Base-by-base conservation (phyloP, 2,329 filamentous ascomycete genomes). In the Paracorniculantispora psalliotae region DNA sequence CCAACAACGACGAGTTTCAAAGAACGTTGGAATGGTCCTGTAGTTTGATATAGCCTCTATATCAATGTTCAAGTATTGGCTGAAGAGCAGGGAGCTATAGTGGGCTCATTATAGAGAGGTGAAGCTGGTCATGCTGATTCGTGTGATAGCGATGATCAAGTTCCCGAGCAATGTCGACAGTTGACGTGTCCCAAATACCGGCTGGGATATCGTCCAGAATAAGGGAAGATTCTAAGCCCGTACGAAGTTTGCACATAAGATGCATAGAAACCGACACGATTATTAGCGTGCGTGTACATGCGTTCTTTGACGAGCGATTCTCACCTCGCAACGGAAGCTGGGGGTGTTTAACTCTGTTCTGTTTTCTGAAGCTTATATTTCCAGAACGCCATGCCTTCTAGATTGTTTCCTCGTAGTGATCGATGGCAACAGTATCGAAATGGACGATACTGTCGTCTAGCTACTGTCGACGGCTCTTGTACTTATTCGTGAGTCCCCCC, bases 401-500 rank as follows among this genome's bases (percentile, higher is more conserved):
- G 61, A 50, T 62, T 57, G 23, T 60, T 41, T 26, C 49, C 52
- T 62, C 37, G 26, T 62, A 60, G 33, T 62, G 35, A 33, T 62
- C 28, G 19, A 60, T 60, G 55, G 50, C 54, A n/a, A 50, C 60
- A 12, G 56, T 54, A 30, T 62, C 54, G 41, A 58, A 54, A 39
- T 41, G 58, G 25, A 62, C 51, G 26, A 59, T 46, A 35, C 49
- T 52, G 17, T 62, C 61, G 37, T 62, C 53, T 35, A 62, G 61
- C 39, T 57, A 54, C 46, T 62, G 53, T 33, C 55, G 61, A 37
- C 60, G 61, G 47, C 56, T 51, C 44, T 60, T 55, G 35, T 58
- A 62, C 56, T 62, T 58, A 26, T 59, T 61, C 49, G 61, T 59
- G 25, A 62, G 61, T n/a, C n/a, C n/a, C n/a, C n/a, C n/a, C n/a